Evolutionary conservation across 257 asterid species (phyloP), one percentile per base, ranked within the genome.

Genomic region (Ehretia macrophylla): DNA sequence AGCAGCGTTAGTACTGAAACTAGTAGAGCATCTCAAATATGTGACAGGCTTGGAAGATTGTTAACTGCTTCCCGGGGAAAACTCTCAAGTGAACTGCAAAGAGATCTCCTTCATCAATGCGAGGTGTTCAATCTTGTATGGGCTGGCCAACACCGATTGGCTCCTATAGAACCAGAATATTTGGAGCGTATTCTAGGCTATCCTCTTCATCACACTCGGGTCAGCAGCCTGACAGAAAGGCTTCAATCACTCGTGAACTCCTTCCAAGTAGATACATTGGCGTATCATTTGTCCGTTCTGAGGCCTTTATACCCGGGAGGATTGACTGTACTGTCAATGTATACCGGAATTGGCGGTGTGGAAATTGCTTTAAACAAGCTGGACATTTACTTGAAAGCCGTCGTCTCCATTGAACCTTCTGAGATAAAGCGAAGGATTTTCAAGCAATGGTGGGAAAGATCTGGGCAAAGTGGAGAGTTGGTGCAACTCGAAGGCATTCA

Each of bases 371-470:
- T 92, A 12, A 82, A 83, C 70, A 77, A 84, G 65, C 92, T 92
- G 20, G 97, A 95, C 11, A 77, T 92, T 55, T 77, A 47, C 49
- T 40, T 92, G 72, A 92, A 77, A 71, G 86, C 69, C 0, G 75
- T 85, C 10, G 91, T 88, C 45, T 78, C 94, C 5, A 80, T 92
- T 53, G 99, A 92, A 78, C 63, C 83, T 19, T 68, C 66, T 17
- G 99, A 86, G 59, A 44, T 50, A 4, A 84, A 78, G 57, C 80
- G 94, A 56, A 79, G 68, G 23, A 77, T 83, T 13, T 42, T 84
- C 72, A 92, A 74, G 82, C 79, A 63, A 16, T 92, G 99, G 99
- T 92, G 99, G 99, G 85, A 82, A 57, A 74, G 61, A 27, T 68
- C 78, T 5, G 77, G 66, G 37, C 87, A 86, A 62, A 71, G 68